Base-by-base conservation (phyloP, 2,329 filamentous ascomycete genomes). In the Pleoardoris graminearum region DNA sequence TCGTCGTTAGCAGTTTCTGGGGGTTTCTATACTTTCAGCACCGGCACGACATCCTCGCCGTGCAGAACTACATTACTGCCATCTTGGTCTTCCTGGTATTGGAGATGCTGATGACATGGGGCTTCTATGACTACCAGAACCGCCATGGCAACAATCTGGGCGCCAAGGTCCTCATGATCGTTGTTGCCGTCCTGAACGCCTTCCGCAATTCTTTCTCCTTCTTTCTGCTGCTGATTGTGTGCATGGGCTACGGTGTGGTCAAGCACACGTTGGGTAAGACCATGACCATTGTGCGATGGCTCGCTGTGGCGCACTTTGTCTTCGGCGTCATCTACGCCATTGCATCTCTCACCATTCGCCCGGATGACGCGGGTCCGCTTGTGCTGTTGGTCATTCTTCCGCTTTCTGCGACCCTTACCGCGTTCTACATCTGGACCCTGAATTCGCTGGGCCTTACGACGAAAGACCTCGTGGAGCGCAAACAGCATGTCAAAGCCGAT, bases 241-340 rank as follows among this genome's bases (percentile, higher is more conserved):
- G 94, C 75, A 99, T 99, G 94, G 94, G 94, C 27, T 99, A 99
- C 66, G 94, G 94, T 63, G 95, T 99, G 21, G 95, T 99, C 61
- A 97, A 97, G 77, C 89, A 88, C 2, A 91, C 88, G 2, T 82
- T 99, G 4, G 94, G 94, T 52, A 89, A 88, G 67, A 92, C 91
- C 11, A 99, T 99, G 94, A 85, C 93, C 60, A 93, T 90, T 66
- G 92, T 97, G 37, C 90, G 94, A 54, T 89, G 89, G 77, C 84
- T 99, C 16, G 94, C 94, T 14, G 87, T 92, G 57, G 90, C 88
- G 2, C 94, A 99, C 75, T 99, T 99, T 68, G 79, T 96, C 47
- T 99, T 99, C 65, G 94, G 93, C 19, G 84, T 97, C 55, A 87
- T 97, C 33, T 99, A 99, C 70, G 89, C 92, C 11, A 83, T 97